These are phyloP conservation scores for Camelina sativa DNA, from an alignment of 345 rosid species.

Conservation along the genomic window DNA sequence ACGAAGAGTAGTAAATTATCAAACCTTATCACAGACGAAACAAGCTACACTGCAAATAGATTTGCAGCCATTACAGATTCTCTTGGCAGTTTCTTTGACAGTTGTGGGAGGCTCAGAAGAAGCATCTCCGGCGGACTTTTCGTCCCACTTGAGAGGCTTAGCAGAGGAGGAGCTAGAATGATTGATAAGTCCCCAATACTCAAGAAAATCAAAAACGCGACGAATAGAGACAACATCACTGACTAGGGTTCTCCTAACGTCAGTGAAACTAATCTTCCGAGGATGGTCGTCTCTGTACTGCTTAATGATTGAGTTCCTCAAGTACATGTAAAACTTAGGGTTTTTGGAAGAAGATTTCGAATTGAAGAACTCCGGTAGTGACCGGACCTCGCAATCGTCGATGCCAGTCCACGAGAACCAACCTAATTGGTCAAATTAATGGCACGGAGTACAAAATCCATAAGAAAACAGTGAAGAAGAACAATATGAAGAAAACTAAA, in stretches of 20 bases:
- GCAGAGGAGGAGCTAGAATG: slow-evolving; percentile 52
- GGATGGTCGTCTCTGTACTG: slow-evolving; percentile 65
- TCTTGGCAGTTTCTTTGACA: slow-evolving; percentile 55
- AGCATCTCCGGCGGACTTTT: slow-evolving; percentile 52
- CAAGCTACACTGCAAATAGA: slow-evolving; percentile 84
- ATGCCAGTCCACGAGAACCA: slow-evolving; percentile 78
- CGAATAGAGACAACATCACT: slow-evolving; percentile 90
- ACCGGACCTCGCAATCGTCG: slow-evolving; percentile 75
- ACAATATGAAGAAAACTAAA: no score
- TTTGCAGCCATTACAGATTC: slow-evolving; percentile 83
- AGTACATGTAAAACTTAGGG: slow-evolving; percentile 66
- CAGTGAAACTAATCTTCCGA: slow-evolving; percentile 79
- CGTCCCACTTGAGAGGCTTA: slow-evolving; percentile 90
- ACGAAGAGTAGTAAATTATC: not conserved
- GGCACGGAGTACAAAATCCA: not conserved
- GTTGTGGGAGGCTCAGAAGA: slow-evolving; percentile 43
- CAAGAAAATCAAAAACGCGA: slow-evolving; percentile 90
- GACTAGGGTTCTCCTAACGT: slow-evolving; percentile 73
- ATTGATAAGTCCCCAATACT: slow-evolving; percentile 87
- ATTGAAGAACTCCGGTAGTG: slow-evolving; percentile 82
- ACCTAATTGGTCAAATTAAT: slow-evolving; percentile 46
- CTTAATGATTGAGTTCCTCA: slow-evolving; percentile 75
- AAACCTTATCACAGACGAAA: slow-evolving; percentile 85
- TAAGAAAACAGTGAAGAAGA: not conserved
- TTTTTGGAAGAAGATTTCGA: slow-evolving; percentile 65